Evolutionary conservation across 129 eudicot species (phyloP), one percentile per base, ranked within the genome.

Genomic region (Mikania micrantha): DNA sequence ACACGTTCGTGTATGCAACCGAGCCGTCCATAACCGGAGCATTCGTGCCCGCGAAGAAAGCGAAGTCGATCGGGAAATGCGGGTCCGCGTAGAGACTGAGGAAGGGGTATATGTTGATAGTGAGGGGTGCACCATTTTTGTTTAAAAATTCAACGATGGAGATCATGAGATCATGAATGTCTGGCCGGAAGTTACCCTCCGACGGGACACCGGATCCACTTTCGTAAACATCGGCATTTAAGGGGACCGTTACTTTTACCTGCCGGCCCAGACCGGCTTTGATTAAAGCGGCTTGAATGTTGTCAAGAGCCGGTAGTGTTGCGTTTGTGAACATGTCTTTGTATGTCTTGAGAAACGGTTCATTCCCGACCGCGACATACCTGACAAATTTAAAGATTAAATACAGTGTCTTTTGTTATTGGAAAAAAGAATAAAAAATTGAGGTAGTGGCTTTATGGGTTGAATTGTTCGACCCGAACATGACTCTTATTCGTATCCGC

Each of bases 71-170:
- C 0, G 99, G 99, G 69, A 94, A 94, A 80, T 94, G 81, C 5
- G 99, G 83, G 79, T 94, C 99, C 2, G 85, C 96, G 19, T 87
- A 72, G 11, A 94, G 95, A 70, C 99, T 94, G 24, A 94, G 96
- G 61, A 94, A 94, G 0, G 99, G 99, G 81, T 94, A 94, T 32
- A 94, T 94, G 85, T 94, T 94, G 70, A 94, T 77, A 59, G 88
- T 85, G 22, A 94, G 57, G 3, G 99, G 97, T 20, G 87, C 85
- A 11, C 50, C 95, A 31, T 80, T 94, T 31, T 94, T 80, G 62
- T 73, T 83, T 1, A 94, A 74, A 67, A 89, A 94, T 65, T 81
- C 73, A 64, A 87, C 41, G 8, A 94, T 83, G 64, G 88, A 77
- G 54, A 81, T 67, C 99, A 94, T 94, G 64, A 87, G 95, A 40